These are phyloP conservation scores for Tricharina praecox DNA, from an alignment of 495 filamentous ascomycete species.

Conservation along the genomic window DNA sequence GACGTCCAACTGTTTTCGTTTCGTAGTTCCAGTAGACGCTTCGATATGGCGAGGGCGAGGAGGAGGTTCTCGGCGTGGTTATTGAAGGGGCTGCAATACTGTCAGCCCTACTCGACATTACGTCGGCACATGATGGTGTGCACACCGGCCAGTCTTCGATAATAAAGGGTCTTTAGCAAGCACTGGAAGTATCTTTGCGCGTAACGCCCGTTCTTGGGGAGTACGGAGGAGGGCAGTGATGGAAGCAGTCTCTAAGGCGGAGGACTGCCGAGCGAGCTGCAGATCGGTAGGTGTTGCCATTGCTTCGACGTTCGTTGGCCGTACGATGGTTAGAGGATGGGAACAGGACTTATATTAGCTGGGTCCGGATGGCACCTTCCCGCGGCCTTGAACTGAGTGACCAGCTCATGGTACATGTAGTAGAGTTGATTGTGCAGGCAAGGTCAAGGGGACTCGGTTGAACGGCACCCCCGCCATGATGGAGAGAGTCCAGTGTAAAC, in stretches of 20 bases:
- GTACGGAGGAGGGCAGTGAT: conserved; percentile 19
- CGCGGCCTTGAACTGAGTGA: no score
- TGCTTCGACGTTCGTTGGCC: not conserved
- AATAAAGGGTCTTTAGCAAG: conserved; percentile 14
- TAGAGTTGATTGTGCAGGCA: no score
- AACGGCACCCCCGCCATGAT: no score
- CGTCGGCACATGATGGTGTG: no score
- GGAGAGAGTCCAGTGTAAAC: no score
- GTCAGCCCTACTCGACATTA: not conserved
- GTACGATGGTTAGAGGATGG: no score
- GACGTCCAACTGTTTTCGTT: conserved; percentile 44
- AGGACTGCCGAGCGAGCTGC: conserved; percentile 14
- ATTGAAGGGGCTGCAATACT: conserved; percentile 13
- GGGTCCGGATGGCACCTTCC: no score
- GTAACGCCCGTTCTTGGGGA: conserved; percentile 13
- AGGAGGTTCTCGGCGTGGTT: conserved; percentile 17
- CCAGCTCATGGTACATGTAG: no score
- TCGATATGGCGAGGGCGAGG: conserved; percentile 26
- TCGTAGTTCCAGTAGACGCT: conserved; percentile 47
- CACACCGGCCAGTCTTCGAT: conserved; percentile 7
- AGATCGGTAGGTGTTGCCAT: conserved; percentile 8
- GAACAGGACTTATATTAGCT: no score
- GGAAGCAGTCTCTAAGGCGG: conserved; percentile 9
- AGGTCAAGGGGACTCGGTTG: no score
- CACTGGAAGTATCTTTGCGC: conserved; percentile 12